A percentile compares a stretch with the other conserved stretches of the same genome.
Evolutionary conservation across 306 rosid species (phyloP).

Genomic region (Cucumis melo): DNA sequence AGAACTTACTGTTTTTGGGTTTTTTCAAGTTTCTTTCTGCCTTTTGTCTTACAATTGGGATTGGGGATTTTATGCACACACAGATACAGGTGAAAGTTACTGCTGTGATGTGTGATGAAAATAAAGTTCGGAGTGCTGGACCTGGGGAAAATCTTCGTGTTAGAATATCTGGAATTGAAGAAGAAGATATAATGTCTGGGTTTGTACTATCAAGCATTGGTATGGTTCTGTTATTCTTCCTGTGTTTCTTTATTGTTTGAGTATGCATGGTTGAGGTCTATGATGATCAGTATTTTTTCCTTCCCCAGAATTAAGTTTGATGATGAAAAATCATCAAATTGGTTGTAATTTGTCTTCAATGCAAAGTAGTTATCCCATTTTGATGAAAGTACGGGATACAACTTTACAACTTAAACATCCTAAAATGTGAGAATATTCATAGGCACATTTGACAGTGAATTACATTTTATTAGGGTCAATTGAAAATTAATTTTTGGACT

Average conservation of each 20-base stretch:
- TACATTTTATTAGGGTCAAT: not conserved
- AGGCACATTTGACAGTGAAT: not conserved
- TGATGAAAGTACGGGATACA: not conserved
- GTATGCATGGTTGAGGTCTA: not conserved
- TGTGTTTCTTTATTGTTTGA: not conserved
- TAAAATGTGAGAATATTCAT: not conserved
- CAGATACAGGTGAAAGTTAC: slow-evolving; percentile 78
- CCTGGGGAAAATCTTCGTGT: slow-evolving; percentile 97
- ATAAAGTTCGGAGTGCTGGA: slow-evolving; percentile 63
- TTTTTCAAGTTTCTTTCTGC: not conserved
- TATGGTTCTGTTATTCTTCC: slow-evolving; percentile 12
- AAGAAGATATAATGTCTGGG: slow-evolving; percentile 68
- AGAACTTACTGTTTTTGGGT: not conserved
- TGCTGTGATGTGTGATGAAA: slow-evolving; percentile 55
- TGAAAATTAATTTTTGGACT: not conserved
- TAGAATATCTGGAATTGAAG: slow-evolving; percentile 76
- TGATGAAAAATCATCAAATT: not conserved
- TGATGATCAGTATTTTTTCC: not conserved
- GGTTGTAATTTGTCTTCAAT: not conserved
- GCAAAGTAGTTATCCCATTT: not conserved
- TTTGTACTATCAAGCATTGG: slow-evolving; percentile 78
- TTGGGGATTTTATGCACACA: slow-evolving; percentile 5
- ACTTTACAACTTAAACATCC: not conserved
- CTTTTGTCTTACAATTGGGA: not conserved
- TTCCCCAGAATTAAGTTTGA: not conserved